phyloP scores from a whole-genome alignment of 2,329 filamentous ascomycete species.

The Amauroascus niger region DNA sequence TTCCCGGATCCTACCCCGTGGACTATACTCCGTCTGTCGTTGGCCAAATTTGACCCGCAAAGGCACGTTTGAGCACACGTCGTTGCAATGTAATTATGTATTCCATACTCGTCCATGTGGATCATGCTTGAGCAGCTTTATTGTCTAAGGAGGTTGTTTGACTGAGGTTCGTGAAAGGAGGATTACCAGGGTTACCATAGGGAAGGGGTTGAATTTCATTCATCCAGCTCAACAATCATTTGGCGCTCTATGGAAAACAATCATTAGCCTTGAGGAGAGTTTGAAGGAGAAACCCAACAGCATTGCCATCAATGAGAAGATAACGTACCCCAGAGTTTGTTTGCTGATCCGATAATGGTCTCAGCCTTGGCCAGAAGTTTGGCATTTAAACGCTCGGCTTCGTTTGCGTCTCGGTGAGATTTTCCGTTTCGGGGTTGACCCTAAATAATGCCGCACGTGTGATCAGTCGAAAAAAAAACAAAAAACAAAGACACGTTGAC shows the following conservation, averaged over 20 bases:
- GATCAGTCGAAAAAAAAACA: background rate
- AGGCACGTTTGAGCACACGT: too few species aligned
- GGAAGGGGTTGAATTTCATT: background rate
- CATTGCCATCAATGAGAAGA: background rate
- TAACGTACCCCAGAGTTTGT: constrained; percentile 51
- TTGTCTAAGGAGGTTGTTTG: background rate
- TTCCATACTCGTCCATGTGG: background rate
- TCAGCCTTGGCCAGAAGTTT: constrained; percentile 59
- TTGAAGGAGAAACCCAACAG: background rate
- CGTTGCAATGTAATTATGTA: too few species aligned
- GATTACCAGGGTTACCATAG: background rate
- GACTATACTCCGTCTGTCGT: too few species aligned
- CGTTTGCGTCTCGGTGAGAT: constrained; percentile 39
- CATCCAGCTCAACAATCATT: constrained; percentile 13
- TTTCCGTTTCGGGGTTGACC: constrained; percentile 55
- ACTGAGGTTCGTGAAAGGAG: background rate
- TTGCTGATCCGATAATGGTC: constrained; percentile 59
- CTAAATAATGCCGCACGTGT: constrained; percentile 27
- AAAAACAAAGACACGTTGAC: background rate
- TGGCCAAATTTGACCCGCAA: too few species aligned
- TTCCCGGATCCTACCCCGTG: background rate
- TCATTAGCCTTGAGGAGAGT: background rate
- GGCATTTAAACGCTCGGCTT: constrained; percentile 51
- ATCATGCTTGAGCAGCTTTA: background rate
- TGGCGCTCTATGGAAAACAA: constrained; percentile 4